Percentiles rank a stretch among this genome's conserved stretches.
Conservation (phyloP, 352 stramenopile genomes). For the Pythium sp. region DNA sequence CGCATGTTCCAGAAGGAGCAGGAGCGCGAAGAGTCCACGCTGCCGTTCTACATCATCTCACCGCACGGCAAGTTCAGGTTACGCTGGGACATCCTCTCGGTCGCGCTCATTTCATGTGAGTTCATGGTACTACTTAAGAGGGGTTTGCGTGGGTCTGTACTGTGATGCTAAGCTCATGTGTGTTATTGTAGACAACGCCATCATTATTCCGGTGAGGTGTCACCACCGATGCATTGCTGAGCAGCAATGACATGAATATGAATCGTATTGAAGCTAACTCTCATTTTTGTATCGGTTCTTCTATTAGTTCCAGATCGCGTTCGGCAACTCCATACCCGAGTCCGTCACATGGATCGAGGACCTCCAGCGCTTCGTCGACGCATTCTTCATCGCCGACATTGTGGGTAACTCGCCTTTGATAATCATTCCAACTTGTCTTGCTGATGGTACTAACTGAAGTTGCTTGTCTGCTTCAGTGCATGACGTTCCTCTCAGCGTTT, state of each 20-base stretch:
- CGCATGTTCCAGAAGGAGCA: conserved; percentile 88
- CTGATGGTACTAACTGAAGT: background rate
- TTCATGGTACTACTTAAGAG: background rate
- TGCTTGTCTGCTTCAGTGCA: conserved; percentile 24
- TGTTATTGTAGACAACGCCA: conserved; percentile 57
- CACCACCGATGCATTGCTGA: background rate
- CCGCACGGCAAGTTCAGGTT: conserved; percentile 71
- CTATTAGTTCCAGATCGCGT: conserved; percentile 69
- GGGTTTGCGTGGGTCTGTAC: background rate
- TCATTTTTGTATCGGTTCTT: conserved; percentile 3
- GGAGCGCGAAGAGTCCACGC: conserved; percentile 76
- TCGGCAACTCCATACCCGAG: conserved; percentile 25
- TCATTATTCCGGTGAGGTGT: conserved; percentile 54
- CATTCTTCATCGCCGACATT: conserved; percentile 75
- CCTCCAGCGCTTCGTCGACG: conserved; percentile 55
- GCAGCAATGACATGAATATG: background rate
- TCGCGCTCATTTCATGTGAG: conserved; percentile 71
- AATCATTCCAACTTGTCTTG: no score
- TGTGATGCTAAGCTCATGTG: background rate
- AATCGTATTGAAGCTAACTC: background rate
- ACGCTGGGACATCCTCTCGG: conserved; percentile 71
- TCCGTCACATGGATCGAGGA: conserved; percentile 35
- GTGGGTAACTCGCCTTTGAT: conserved; percentile 29
- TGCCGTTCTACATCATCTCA: conserved; percentile 79
- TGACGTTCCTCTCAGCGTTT: conserved; percentile 75